Percentiles rank a stretch among this genome's conserved stretches.
These are phyloP conservation scores for Botrytis galanthina DNA, from an alignment of 2,329 filamentous ascomycete species.

Conservation along the genomic window DNA sequence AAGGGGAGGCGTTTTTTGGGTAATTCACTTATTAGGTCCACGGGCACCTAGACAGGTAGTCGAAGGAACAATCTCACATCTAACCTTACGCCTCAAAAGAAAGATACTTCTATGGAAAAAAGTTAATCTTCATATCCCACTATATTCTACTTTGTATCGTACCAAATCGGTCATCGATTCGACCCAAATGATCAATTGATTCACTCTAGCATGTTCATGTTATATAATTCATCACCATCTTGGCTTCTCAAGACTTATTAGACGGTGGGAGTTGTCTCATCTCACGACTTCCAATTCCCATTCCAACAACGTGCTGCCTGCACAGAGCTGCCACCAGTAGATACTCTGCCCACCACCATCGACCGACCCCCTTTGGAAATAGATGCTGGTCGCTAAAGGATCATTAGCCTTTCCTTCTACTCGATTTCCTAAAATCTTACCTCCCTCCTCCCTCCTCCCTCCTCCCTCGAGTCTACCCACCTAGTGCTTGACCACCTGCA, in stretches of 20 bases:
- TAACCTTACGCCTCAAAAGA: background rate
- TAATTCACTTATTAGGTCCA: background rate
- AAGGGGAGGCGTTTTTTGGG: background rate
- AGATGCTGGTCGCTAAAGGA: background rate
- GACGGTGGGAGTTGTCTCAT: conserved; percentile 1
- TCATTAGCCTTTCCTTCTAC: conserved; percentile 7
- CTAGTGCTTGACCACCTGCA: background rate
- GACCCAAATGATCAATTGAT: background rate
- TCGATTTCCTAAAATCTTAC: background rate
- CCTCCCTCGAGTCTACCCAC: background rate
- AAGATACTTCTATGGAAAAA: background rate
- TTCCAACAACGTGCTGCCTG: background rate
- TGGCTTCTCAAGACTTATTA: background rate
- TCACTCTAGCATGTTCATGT: background rate
- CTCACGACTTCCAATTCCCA: background rate
- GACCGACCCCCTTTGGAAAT: background rate
- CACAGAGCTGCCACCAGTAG: background rate
- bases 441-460: too few species aligned
- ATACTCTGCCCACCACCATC: background rate
- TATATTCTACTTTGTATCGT: background rate
- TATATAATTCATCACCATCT: background rate
- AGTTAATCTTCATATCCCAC: background rate
- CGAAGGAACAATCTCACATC: background rate
- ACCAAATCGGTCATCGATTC: too few species aligned
- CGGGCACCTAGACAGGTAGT: background rate